Evolutionary conservation across 805 yeast species (phyloP), one percentile per base, ranked within the genome.

Genomic region (Kazachstania kunashirensis): DNA sequence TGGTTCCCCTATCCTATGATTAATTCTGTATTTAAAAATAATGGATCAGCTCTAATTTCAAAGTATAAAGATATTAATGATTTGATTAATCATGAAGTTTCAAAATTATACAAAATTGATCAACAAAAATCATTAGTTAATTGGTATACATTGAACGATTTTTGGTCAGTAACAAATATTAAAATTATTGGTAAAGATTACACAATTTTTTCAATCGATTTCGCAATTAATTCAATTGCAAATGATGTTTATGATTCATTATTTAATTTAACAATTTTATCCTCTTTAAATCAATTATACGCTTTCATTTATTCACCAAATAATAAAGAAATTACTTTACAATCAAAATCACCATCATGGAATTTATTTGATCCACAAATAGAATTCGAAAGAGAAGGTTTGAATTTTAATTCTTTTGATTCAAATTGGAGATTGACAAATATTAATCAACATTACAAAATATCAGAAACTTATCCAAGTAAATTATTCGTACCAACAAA

Each of bases 1-100:
- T 92, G 97, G 98, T 70, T 85, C 21, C 81, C 94, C 41, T 89
- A 85, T 57, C 96, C 96, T 1, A 73, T 86, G 44, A 77, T 88
- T 23, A 79, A 75, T 33, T 67, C 66, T 32, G 75, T 80, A 1
- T 71, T 71, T 46, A 74, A 55, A 63, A 72, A 42, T 57, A 72
- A 43, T 77, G 88, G 44, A 57, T 80, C 37, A 63, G 77, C 45
- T 49, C 57, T 57, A 15, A 36, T 53, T 9, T 47, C 59, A 19
- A 54, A 48, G 30, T 38, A 38, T 15, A 46, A 41, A 36, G 32
- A 37, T 26, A 42, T 39, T 11, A 16, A 32, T 15, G 30, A 34
- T 11, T 16, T 24, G 18, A 10, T 46, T 38, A 15, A 43, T 38
- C 12, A 14, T 9, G 15, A 23, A 15, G 12, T 21, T n/a, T 7